Conservation (phyloP, 164 flowering plant species). For the Berberis vulgaris region DNA sequence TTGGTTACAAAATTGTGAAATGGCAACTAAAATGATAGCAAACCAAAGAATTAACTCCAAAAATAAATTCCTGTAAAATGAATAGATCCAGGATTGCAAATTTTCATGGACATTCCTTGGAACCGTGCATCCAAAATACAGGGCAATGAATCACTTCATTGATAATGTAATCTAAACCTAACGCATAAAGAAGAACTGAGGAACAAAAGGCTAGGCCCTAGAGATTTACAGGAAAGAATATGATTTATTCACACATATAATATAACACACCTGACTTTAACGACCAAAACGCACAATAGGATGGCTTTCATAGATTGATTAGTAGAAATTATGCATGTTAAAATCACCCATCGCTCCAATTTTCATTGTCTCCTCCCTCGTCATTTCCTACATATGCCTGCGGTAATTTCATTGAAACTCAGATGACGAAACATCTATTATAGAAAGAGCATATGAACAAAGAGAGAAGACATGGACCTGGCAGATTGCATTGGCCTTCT, state of each 20-base stretch:
- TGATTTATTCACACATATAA: conserved; percentile 21
- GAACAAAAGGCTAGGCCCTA: too few relatives aligned
- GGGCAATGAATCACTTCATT: too few relatives aligned
- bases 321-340: neutral
- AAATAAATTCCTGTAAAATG: too few relatives aligned
- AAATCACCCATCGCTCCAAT: conserved; percentile 71
- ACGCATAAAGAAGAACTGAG: too few relatives aligned
- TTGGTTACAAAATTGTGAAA: too few relatives aligned
- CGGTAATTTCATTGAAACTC: neutral
- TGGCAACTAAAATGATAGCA: too few relatives aligned
- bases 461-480: conserved; percentile 42
- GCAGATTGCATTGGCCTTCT: conserved; percentile 89
- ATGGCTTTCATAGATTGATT: neutral
- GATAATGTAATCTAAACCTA: too few relatives aligned
- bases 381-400: conserved; percentile 74
- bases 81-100: too few relatives aligned
- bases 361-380: conserved; percentile 59
- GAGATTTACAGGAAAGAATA: too few relatives aligned
- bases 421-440: neutral
- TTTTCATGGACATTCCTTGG: too few relatives aligned
- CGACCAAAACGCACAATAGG: conserved; percentile 36
- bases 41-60: too few relatives aligned
- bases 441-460: conserved; percentile 1
- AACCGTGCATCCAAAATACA: too few relatives aligned
- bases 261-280: conserved; percentile 6